Conservation (phyloP, 2,329 filamentous ascomycete species). For the Emmonsiellopsis sp. region DNA sequence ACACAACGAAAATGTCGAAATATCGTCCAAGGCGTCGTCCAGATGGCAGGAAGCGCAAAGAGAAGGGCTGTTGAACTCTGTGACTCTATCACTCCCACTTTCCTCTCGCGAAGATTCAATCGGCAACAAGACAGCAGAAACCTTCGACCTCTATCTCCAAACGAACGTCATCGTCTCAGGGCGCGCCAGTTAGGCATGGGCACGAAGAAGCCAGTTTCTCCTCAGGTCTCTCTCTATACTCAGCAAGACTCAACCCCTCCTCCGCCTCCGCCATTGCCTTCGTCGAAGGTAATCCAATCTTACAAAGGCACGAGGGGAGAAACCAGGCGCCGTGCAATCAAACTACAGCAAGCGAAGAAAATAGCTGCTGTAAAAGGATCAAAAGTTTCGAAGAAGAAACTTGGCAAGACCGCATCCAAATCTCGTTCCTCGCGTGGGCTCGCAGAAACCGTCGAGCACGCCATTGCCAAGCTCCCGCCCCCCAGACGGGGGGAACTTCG, state of each 20-base stretch:
- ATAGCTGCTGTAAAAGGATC: slow-evolving; percentile 8
- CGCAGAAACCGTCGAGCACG: background rate
- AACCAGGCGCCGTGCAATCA: background rate
- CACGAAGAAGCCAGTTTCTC: background rate
- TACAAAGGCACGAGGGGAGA: background rate
- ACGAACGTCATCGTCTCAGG: background rate
- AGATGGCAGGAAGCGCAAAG: slow-evolving; percentile 1
- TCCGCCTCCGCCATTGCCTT: background rate
- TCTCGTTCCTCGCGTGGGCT: background rate
- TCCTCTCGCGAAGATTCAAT: background rate
- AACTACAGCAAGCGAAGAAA: background rate
- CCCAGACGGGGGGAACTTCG: background rate
- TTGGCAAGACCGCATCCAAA: background rate
- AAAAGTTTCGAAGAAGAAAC: background rate
- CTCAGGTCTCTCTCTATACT: background rate
- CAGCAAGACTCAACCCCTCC: background rate
- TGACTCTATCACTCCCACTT: background rate
- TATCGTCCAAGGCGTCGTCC: background rate
- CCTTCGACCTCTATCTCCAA: background rate
- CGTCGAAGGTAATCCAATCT: background rate
- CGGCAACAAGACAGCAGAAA: background rate
- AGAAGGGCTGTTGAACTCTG: slow-evolving; percentile 2
- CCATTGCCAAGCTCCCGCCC: background rate
- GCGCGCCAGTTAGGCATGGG: background rate
- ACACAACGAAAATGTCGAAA: background rate